phyloP scores from a whole-genome alignment of 2,329 filamentous ascomycete genomes.

The Phyllosticta paracitricarpa region DNA sequence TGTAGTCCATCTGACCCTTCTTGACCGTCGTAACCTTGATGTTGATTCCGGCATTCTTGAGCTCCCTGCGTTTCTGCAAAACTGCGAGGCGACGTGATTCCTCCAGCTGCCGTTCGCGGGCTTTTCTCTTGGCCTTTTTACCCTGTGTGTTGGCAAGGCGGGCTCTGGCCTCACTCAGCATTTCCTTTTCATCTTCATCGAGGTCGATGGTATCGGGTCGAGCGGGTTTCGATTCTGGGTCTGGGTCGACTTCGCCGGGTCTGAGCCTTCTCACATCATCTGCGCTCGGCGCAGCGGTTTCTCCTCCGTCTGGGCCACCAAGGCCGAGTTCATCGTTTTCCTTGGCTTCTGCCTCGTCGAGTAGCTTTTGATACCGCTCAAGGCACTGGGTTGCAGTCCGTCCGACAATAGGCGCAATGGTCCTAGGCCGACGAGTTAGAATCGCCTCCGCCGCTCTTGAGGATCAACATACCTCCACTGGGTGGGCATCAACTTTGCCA shows the following conservation, averaged over 20 bases:
- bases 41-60: slow-evolving; percentile 97
- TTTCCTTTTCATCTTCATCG: slow-evolving; percentile 98
- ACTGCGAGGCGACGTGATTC: slow-evolving; percentile 84
- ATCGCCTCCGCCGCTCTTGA: not conserved
- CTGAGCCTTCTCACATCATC: slow-evolving; percentile 76
- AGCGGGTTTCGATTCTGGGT: slow-evolving; percentile 92
- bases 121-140: slow-evolving; percentile 98
- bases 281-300: slow-evolving; percentile 77
- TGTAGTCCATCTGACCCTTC: slow-evolving; percentile 98
- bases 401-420: slow-evolving; percentile 92
- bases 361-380: slow-evolving; percentile 89
- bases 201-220: slow-evolving; percentile 94
- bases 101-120: slow-evolving; percentile 87
- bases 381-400: slow-evolving; percentile 94
- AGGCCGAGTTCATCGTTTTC: slow-evolving; percentile 75
- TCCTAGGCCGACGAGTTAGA: slow-evolving; percentile 37
- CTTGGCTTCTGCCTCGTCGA: slow-evolving; percentile 88
- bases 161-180: slow-evolving; percentile 94
- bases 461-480: slow-evolving; percentile 57
- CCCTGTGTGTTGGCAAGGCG: slow-evolving; percentile 95
- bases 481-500: slow-evolving; percentile 97
- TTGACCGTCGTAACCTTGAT: slow-evolving; percentile 89
- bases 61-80: slow-evolving; percentile 87
- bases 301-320: slow-evolving; percentile 75
- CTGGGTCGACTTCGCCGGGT: slow-evolving; percentile 95